phyloP scores from a whole-genome alignment of 345 rosid species.

The Rhizophora mangle region DNA sequence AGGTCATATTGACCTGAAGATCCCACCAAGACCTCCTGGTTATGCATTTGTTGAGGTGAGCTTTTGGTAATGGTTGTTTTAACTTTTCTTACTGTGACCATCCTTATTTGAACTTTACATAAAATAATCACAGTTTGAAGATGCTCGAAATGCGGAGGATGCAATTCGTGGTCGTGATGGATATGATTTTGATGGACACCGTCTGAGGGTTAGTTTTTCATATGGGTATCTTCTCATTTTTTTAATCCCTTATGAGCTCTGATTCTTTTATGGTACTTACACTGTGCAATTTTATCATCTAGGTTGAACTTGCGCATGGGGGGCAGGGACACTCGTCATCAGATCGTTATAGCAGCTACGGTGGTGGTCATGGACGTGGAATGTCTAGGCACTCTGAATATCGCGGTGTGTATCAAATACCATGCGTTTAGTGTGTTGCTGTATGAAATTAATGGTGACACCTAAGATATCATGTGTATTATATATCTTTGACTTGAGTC shows the following conservation, averaged over 20 bases:
- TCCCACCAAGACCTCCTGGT: slow-evolving; percentile 99
- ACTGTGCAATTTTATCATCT: background rate
- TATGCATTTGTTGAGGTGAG: slow-evolving; percentile 90
- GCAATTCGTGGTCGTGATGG: slow-evolving; percentile 86
- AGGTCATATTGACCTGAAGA: slow-evolving; percentile 69
- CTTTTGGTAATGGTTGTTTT: background rate
- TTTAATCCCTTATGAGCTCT: background rate
- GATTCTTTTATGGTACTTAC: background rate
- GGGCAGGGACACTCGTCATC: slow-evolving; percentile 83
- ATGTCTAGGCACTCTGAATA: slow-evolving; percentile 85
- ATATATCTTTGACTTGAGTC: background rate
- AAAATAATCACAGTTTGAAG: slow-evolving; percentile 21
- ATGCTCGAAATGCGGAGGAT: slow-evolving; percentile 61
- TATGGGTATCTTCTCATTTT: background rate
- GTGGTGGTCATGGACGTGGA: slow-evolving; percentile 48
- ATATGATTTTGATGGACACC: slow-evolving; percentile 72
- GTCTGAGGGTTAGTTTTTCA: slow-evolving; percentile 43
- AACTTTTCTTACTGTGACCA: background rate
- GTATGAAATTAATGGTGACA: background rate
- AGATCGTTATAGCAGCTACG: slow-evolving; percentile 64
- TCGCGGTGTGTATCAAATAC: slow-evolving; percentile 53
- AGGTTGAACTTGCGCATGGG: slow-evolving; percentile 99
- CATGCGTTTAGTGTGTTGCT: background rate
- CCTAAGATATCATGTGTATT: background rate
- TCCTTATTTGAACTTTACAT: background rate